Percentiles rank a stretch among this genome's conserved stretches.
These are phyloP conservation scores for Parastagonospora nodorum DNA, from an alignment of 2,329 filamentous ascomycete genomes.

Conservation along the genomic window DNA sequence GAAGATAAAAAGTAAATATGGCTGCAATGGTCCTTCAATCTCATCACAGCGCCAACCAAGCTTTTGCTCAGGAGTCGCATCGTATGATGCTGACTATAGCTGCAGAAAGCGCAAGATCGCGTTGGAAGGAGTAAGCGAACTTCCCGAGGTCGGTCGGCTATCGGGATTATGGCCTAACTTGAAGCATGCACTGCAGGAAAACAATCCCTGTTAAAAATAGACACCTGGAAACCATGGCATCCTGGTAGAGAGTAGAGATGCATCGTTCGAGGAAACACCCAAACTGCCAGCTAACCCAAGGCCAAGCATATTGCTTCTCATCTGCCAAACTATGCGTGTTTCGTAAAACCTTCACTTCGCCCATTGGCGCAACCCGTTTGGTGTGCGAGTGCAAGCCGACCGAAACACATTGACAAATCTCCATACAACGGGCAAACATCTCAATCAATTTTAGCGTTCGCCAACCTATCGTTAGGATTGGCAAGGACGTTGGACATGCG, in stretches of 20 bases:
- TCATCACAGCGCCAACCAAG: background rate
- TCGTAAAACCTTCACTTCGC: conserved; percentile 29
- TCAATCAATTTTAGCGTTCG: conserved; percentile 76
- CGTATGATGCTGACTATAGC: too few species aligned
- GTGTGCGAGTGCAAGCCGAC: conserved; percentile 14
- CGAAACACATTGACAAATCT: conserved; percentile 42
- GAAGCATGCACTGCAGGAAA: conserved; percentile 27
- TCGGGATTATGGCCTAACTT: conserved; percentile 5
- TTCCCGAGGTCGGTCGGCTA: background rate
- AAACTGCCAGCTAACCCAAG: conserved; percentile 23
- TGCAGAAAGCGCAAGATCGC: too few species aligned
- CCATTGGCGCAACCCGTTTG: conserved; percentile 10
- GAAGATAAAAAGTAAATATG: conserved; percentile 18
- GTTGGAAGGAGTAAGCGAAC: too few species aligned
- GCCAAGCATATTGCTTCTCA: conserved; percentile 20
- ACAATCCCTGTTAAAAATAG: conserved; percentile 15
- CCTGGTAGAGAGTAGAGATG: conserved; percentile 14
- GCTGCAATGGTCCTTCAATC: conserved; percentile 12
- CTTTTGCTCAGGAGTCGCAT: too few species aligned
- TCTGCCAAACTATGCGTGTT: conserved; percentile 41
- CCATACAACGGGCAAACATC: conserved; percentile 17
- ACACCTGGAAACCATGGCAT: conserved; percentile 13
- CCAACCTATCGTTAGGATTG: conserved; percentile 69
- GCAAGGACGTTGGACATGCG: conserved; percentile 82
- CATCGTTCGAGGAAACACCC: conserved; percentile 16